Percentiles rank a stretch among this genome's conserved stretches.
These are phyloP conservation scores for Alternaria angustiovoidea DNA, from an alignment of 2,329 filamentous ascomycete species.

Conservation along the genomic window DNA sequence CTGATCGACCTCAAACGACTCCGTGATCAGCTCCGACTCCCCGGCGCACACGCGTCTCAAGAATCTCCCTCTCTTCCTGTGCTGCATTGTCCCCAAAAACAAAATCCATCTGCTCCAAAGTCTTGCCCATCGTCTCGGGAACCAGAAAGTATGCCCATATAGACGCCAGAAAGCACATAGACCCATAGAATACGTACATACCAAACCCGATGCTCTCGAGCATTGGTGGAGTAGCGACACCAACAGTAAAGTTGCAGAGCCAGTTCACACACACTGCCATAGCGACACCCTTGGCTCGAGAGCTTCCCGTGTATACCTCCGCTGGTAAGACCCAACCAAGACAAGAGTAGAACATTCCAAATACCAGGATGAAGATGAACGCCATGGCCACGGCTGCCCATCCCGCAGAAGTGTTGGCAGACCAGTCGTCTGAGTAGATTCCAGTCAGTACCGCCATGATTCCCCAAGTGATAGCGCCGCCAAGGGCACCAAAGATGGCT, in stretches of 20 bases:
- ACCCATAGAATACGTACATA: constrained; percentile 6
- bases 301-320: constrained; percentile 17
- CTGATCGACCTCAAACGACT: no score
- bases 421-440: constrained; percentile 4
- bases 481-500: constrained; percentile 19
- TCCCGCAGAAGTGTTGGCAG: background rate
- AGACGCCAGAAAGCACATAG: background rate
- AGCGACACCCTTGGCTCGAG: constrained; percentile 56
- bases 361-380: constrained; percentile 8
- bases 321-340: constrained; percentile 53
- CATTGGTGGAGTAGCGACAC: constrained; percentile 61
- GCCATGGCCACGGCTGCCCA: constrained; percentile 14
- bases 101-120: constrained; percentile 12
- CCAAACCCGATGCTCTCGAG: constrained; percentile 50
- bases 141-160: constrained; percentile 6
- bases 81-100: constrained; percentile 16
- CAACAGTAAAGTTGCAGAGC: constrained; percentile 52
- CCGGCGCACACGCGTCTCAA: no score
- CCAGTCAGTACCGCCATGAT: constrained; percentile 47
- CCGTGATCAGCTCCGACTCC: no score
- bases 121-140: constrained; percentile 14
- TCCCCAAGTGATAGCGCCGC: constrained; percentile 55
- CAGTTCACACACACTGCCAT: background rate
- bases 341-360: constrained; percentile 14
- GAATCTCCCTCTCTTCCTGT: constrained; percentile 19